Evolutionary conservation across 306 rosid species (phyloP), one percentile per base, ranked within the genome.

Genomic region (Alnus glutinosa): DNA sequence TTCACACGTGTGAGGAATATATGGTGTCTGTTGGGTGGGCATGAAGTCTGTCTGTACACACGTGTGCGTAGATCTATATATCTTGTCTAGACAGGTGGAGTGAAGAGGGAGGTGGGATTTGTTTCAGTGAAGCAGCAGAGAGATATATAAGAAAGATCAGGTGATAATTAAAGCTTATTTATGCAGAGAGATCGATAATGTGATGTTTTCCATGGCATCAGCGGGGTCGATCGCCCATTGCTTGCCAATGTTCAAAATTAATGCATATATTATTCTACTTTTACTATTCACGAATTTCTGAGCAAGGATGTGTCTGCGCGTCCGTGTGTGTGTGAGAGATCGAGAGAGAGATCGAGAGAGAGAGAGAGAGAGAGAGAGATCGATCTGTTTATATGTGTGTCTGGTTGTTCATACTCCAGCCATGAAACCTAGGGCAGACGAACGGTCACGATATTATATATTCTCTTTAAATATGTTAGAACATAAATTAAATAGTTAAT

Each of bases 1-100:
- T 76, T 73, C 80, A 83, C 84, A 83, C 94, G 90, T 85, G 94
- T 88, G 86, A 75, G 79, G 85, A 85, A 49, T 70, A 83, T 73
- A 82, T 47, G 80, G 77, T 82, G 76, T 82, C 73, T 62, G 83
- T 76, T 78, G 83, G 84, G 51, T 76, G 80, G 66, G 86, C 89
- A 88, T 88, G 87, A 81, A 74, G 80, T 84, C 84, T 83, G 87
- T 80, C 81, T 28, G 70, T 68, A 55, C 80, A 85, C 89, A 86
- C 85, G 84, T 84, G 91, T 82, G 92, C 49, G 39, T 44, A 66
- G 52, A 77, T 82, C 67, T 70, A 79, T 84, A 36, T 76, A 79
- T 54, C 39, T 61, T 83, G 78, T 62, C 58, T 52, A 71, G 87
- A 84, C 86, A 82, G 83, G 89, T 87, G 92, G 88, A 83, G 81